A percentile compares a stretch with the other conserved stretches of the same genome.
phyloP scores from a whole-genome alignment of 2,329 filamentous ascomycete species.

The Tolypocladium pustulatum region DNA sequence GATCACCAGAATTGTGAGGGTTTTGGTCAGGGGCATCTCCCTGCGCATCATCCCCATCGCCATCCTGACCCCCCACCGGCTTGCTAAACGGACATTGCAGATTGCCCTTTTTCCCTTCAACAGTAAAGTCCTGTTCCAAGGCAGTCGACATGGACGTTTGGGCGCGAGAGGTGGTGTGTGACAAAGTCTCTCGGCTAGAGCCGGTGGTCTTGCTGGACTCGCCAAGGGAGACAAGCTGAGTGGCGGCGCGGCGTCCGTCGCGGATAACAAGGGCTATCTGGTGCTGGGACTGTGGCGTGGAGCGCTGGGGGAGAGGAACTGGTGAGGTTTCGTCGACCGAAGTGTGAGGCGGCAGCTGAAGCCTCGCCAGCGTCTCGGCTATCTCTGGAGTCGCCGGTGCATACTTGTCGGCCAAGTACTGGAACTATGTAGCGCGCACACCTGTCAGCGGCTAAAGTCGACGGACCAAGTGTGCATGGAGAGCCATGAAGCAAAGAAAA shows the following conservation, averaged over 20 bases:
- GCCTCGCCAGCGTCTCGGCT: constrained; percentile 54
- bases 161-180: constrained; percentile 29
- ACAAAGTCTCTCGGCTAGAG: constrained; percentile 37
- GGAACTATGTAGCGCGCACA: constrained; percentile 37
- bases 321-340: constrained; percentile 36
- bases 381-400: constrained; percentile 54
- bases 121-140: constrained; percentile 85
- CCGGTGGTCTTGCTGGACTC: constrained; percentile 40
- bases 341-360: constrained; percentile 50
- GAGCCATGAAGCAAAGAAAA: constrained; percentile 4
- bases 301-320: constrained; percentile 44
- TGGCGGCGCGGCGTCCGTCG: constrained; percentile 50
- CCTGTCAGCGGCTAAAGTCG: constrained; percentile 8
- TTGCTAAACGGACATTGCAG: constrained; percentile 72
- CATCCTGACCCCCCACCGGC: constrained; percentile 23
- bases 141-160: constrained; percentile 52
- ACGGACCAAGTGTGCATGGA: not conserved
- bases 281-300: constrained; percentile 29
- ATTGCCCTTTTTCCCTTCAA: constrained; percentile 67
- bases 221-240: constrained; percentile 36
- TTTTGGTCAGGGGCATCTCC: constrained; percentile 23
- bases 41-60: constrained; percentile 11
- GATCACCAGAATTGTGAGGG: constrained; percentile 42
- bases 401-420: constrained; percentile 58
- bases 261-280: constrained; percentile 53